Conservation (phyloP, 2,329 filamentous ascomycete species). For the Thielaviopsis euricoi region DNA sequence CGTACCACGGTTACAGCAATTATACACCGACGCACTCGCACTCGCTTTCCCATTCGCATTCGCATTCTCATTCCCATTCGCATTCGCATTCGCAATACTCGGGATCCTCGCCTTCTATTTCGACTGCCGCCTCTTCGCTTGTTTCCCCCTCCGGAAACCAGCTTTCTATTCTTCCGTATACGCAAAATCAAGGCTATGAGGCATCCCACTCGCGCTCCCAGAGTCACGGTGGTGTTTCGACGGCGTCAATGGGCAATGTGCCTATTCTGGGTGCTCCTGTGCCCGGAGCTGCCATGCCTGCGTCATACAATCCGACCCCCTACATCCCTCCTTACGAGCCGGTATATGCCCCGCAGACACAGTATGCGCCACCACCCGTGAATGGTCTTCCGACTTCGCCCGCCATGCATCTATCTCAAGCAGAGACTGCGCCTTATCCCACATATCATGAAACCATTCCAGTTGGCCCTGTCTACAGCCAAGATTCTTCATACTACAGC, state of each 20-base stretch:
- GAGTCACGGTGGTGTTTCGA: slow-evolving; percentile 3
- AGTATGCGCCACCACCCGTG: slow-evolving; percentile 6
- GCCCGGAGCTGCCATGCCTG: neutral
- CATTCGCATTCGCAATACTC: slow-evolving; percentile 4
- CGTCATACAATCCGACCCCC: slow-evolving; percentile 3
- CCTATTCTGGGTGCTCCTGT: slow-evolving; percentile 1
- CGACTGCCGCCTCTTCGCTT: slow-evolving; percentile 15
- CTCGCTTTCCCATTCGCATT: slow-evolving; percentile 7
- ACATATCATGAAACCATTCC: slow-evolving; percentile 20
- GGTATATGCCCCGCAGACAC: neutral
- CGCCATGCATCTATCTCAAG: neutral
- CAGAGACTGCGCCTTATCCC: neutral
- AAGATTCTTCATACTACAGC: slow-evolving; percentile 8
- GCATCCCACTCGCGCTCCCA: slow-evolving; percentile 1
- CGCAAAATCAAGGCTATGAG: neutral
- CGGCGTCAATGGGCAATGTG: neutral
- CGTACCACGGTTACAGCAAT: slow-evolving; percentile 30
- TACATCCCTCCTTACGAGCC: neutral
- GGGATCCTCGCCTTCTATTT: neutral
- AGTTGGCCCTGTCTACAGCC: slow-evolving; percentile 32
- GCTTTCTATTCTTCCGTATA: neutral
- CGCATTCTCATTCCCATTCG: neutral
- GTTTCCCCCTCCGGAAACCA: slow-evolving; percentile 4
- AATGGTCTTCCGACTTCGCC: neutral
- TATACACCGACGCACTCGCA: slow-evolving; percentile 23